These are phyloP conservation scores for Mycocentrospora acerina DNA, from an alignment of 2,329 filamentous ascomycete species.

Conservation along the genomic window DNA sequence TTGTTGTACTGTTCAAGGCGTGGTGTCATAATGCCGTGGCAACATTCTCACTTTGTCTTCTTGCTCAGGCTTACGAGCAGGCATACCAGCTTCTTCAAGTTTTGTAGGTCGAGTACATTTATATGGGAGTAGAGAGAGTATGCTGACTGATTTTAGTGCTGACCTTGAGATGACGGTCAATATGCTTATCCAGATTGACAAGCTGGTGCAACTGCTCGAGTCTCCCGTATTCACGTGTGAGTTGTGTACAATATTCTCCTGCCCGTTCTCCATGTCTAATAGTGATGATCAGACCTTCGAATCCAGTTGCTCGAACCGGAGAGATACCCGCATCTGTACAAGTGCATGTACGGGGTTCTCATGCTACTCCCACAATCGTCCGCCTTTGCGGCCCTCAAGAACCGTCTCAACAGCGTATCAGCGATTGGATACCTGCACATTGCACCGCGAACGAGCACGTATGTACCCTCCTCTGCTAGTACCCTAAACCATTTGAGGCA, in stretches of 20 bases:
- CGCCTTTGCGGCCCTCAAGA: conserved; percentile 94
- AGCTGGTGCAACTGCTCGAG: conserved; percentile 93
- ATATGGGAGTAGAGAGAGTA: not conserved
- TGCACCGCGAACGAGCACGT: conserved; percentile 73
- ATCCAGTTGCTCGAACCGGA: conserved; percentile 95
- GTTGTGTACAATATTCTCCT: conserved; percentile 27
- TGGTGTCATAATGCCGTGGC: conserved; percentile 99
- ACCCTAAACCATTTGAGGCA: conserved; percentile 44
- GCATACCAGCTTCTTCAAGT: conserved; percentile 95
- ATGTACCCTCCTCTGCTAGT: conserved; percentile 51
- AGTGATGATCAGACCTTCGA: conserved; percentile 68
- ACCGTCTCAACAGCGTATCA: conserved; percentile 93
- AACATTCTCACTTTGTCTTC: conserved; percentile 90
- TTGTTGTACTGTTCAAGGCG: conserved; percentile 88
- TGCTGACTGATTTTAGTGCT: conserved; percentile 61
- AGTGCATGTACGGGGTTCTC: conserved; percentile 92
- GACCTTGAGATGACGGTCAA: conserved; percentile 99
- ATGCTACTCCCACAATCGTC: conserved; percentile 99
- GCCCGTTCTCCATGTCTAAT: conserved; percentile 14
- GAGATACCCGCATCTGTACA: conserved; percentile 91
- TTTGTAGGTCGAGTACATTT: conserved; percentile 63
- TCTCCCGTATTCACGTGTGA: conserved; percentile 96
- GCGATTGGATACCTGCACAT: conserved; percentile 94
- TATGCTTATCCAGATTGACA: conserved; percentile 98
- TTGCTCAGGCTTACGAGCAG: conserved; percentile 97